Evolutionary conservation across 257 asterid species (phyloP).

Genomic region (Cynanchum wilfordii): DNA sequence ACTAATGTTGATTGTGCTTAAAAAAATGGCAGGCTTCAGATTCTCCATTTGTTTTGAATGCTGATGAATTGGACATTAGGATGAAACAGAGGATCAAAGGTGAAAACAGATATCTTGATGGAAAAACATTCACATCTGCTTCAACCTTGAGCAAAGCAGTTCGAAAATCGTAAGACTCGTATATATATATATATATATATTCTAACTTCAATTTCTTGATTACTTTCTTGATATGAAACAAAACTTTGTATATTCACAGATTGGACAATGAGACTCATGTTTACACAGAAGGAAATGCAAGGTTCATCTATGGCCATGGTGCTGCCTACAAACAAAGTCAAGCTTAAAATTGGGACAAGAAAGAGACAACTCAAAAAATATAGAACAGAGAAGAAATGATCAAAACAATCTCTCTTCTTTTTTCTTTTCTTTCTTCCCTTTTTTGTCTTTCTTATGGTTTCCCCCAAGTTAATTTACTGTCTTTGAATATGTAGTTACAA

Average conservation of each 20-base stretch:
- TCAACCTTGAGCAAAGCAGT: conserved; percentile 89
- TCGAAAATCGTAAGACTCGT: conserved; percentile 57
- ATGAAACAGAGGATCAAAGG: conserved; percentile 70
- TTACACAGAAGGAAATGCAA: conserved; percentile 78
- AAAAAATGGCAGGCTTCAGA: conserved; percentile 60
- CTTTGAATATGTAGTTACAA: conserved; percentile 7
- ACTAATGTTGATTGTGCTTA: background rate
- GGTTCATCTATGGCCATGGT: conserved; percentile 91
- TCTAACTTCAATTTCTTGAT: background rate
- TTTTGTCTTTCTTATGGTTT: background rate
- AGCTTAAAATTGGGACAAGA: conserved; percentile 19
- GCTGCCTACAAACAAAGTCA: conserved; percentile 42
- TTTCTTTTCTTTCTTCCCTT: background rate
- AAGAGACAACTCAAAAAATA: conserved; percentile 8
- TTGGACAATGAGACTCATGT: conserved; percentile 69
- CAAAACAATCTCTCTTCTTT: background rate
- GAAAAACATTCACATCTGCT: conserved; percentile 72
- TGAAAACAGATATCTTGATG: conserved; percentile 74
- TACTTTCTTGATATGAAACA: background rate
- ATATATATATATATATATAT: background rate
- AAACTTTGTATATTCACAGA: conserved; percentile 28
- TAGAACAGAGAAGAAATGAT: background rate
- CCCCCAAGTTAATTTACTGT: background rate
- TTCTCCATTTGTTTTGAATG: conserved; percentile 38
- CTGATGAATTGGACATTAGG: conserved; percentile 69